Evolutionary conservation across 2,329 filamentous ascomycete species (phyloP).

Genomic region (Monosporascus sp.): DNA sequence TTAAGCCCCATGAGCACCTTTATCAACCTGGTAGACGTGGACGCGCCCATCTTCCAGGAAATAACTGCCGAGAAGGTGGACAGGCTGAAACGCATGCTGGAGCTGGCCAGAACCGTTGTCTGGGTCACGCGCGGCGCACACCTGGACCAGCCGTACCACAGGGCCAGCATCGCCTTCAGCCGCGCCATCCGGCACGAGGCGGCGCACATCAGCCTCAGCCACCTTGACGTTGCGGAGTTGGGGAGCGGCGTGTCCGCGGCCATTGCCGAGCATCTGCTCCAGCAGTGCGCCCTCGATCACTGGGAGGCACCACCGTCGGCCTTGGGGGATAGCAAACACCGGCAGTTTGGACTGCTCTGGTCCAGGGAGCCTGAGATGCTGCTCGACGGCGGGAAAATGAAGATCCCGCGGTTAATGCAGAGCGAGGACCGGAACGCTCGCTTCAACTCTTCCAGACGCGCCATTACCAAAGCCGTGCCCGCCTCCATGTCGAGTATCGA

Average conservation of each 20-base stretch:
- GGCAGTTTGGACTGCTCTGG: slow-evolving; percentile 1
- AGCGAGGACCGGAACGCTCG: slow-evolving; percentile 4
- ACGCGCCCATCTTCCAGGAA: slow-evolving; percentile 8
- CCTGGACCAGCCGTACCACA: slow-evolving; percentile 18
- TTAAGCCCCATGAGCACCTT: slow-evolving; percentile 5
- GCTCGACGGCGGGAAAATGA: neutral
- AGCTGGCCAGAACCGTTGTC: slow-evolving; percentile 33
- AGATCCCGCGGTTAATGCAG: slow-evolving; percentile 2
- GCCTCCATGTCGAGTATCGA: neutral
- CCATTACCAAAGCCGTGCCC: neutral
- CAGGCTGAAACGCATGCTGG: slow-evolving; percentile 13
- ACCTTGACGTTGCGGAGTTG: slow-evolving; percentile 10
- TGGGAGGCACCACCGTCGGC: slow-evolving; percentile 3
- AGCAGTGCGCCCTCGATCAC: slow-evolving; percentile 2
- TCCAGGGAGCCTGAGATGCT: slow-evolving; percentile 8
- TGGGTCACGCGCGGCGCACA: slow-evolving; percentile 44
- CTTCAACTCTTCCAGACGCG: slow-evolving; percentile 6
- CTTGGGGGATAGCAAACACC: neutral
- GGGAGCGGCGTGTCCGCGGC: neutral
- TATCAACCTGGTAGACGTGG: slow-evolving; percentile 8
- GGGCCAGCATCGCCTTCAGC: slow-evolving; percentile 6
- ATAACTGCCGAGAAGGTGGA: slow-evolving; percentile 9
- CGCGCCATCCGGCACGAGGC: slow-evolving; percentile 1
- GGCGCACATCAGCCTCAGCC: slow-evolving; percentile 16
- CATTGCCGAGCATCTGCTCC: slow-evolving; percentile 8